phyloP scores from a whole-genome alignment of 176 grass and related monocot species.

The Ampelocalamus luodianensis region DNA sequence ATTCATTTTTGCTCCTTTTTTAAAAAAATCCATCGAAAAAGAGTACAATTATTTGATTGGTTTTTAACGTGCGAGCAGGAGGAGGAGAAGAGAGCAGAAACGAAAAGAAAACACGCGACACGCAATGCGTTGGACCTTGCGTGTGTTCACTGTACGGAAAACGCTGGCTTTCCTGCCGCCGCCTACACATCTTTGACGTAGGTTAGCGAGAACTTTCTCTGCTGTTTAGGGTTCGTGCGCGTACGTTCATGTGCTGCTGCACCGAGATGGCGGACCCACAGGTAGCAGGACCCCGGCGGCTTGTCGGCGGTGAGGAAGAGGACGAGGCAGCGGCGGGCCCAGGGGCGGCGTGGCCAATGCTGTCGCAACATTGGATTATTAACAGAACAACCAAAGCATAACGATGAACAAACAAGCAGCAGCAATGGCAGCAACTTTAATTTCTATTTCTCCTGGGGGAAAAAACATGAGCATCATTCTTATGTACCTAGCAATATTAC shows the following conservation, averaged over 20 bases:
- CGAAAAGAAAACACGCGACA: background rate
- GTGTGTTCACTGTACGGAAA: background rate
- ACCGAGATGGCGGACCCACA: conserved; percentile 50
- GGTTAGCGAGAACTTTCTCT: too few relatives aligned
- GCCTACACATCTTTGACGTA: background rate
- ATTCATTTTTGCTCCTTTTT: background rate
- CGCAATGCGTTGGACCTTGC: background rate
- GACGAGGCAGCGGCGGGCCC: too few relatives aligned
- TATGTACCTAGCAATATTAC: conserved; percentile 9
- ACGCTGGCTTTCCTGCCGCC: background rate
- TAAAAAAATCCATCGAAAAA: too few relatives aligned
- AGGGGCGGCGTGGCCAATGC: background rate
- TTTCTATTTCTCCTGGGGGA: background rate
- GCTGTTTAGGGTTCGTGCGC: background rate
- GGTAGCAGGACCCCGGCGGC: background rate
- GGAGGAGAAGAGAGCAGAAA: background rate
- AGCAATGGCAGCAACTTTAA: background rate
- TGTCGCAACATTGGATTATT: conserved; percentile 25
- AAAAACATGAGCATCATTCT: background rate
- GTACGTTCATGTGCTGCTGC: conserved; percentile 23
- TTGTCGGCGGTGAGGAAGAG: background rate
- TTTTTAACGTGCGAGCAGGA: background rate
- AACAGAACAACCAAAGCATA: background rate
- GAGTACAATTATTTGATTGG: background rate
- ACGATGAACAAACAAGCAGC: background rate